Base-by-base conservation (phyloP, 768 basidiomycete species). In the Agrocybe chaxingu region DNA sequence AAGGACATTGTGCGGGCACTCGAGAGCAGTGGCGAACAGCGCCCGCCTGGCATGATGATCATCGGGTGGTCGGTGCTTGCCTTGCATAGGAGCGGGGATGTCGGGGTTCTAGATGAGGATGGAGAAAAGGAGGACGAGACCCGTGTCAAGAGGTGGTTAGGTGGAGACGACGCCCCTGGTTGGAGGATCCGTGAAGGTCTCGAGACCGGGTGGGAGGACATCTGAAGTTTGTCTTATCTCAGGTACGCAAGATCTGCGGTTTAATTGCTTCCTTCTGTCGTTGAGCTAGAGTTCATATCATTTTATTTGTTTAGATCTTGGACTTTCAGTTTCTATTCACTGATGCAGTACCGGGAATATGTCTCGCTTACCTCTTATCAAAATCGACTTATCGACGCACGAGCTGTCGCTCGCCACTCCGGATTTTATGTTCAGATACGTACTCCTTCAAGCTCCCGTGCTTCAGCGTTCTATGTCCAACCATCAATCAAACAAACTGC, bases 41-140 rank as follows among this genome's bases (percentile, higher is more conserved):
- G 95, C 33, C 93, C 95, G 12, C 97, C 97, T 0, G 97, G 94
- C 7, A 94, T 99, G 89, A 88, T 98, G 64, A 77, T 98, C 30
- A 77, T 99, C 57, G 97, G 97, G 2, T 99, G 95, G 95, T 78
- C 86, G 2, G 87, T 89, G 8, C 64, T 93, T 54, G 84, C 88
- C 35, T 68, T 98, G 40, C 85, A 88, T 66, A 84, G 54, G 19
- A 60, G 68, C 47, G 92, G 92, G 0, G 83, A 92, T 57, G 76
- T 87, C 18, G 73, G 71, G 8, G 79, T 95, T 2, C 70, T 97
- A 42, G 87, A 89, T 52, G 80, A 81, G 4, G 75, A 67, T 4
- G 77, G 51, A 19, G 61, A 57, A 37, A 54, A 54, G 18, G 59
- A 67, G 32, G 82, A 83, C 53, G 66, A 70, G 47, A 63, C 69